A percentile compares a stretch with the other conserved stretches of the same genome.
Conservation (phyloP, 257 asterid species). For the Salvia hispanica region DNA sequence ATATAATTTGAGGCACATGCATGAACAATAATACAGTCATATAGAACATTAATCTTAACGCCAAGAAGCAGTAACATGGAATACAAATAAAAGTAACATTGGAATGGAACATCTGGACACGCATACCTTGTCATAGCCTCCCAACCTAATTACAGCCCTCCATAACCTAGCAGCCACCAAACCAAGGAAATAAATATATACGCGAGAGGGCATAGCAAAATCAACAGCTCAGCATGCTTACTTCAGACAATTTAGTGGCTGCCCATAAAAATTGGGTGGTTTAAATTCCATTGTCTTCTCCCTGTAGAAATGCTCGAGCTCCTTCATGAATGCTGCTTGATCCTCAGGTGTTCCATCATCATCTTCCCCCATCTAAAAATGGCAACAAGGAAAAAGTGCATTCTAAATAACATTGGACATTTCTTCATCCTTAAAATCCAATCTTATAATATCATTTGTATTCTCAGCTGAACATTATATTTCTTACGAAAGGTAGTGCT, state of each 20-base stretch:
- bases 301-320: conserved; percentile 67
- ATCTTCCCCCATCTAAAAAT: conserved; percentile 56
- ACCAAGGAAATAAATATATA: conserved; percentile 29
- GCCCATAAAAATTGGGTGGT: conserved; percentile 89
- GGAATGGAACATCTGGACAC: conserved; percentile 28
- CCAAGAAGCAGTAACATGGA: conserved; percentile 20
- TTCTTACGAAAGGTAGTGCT: conserved; percentile 45
- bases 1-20: neutral
- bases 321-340: conserved; percentile 84
- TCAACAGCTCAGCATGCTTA: conserved; percentile 39
- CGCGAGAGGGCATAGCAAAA: conserved; percentile 26
- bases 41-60: conserved; percentile 7
- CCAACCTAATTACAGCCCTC: conserved; percentile 83
- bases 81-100: conserved; percentile 21
- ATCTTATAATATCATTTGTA: conserved; percentile 20
- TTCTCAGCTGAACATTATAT: conserved; percentile 10
- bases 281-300: conserved; percentile 77
- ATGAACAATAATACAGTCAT: neutral
- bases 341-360: conserved; percentile 86
- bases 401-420: neutral
- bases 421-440: conserved; percentile 21
- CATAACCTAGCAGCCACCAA: conserved; percentile 68
- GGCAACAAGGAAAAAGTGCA: neutral
- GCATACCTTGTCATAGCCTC: conserved; percentile 97
- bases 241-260: conserved; percentile 87